Evolutionary conservation across 306 rosid genomes (phyloP).

Genomic region (Biancaea sappan): DNA sequence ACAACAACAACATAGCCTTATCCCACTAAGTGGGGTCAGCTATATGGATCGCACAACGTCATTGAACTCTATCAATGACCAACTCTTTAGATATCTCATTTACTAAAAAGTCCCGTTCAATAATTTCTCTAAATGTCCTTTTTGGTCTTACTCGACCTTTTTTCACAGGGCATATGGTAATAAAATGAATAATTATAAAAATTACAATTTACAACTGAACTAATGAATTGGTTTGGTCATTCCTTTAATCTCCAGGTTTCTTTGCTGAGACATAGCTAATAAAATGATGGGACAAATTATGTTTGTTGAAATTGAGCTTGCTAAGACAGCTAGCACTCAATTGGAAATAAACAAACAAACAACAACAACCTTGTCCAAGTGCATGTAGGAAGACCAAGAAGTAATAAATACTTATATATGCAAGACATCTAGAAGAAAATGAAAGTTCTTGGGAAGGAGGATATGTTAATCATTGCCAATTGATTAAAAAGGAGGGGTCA

Average conservation of each 20-base stretch:
- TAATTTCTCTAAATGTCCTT: too few relatives aligned
- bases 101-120: too few relatives aligned
- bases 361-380: neutral
- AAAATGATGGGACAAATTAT: neutral
- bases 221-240: neutral
- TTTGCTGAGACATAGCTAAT: neutral
- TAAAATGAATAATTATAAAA: neutral
- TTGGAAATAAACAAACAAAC: too few relatives aligned
- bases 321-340: neutral
- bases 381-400: neutral
- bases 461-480: neutral
- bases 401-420: neutral
- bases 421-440: neutral
- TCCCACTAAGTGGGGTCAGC: too few relatives aligned
- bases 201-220: neutral
- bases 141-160: too few relatives aligned
- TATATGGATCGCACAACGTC: too few relatives aligned
- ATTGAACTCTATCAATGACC: too few relatives aligned
- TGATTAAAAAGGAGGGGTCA: neutral
- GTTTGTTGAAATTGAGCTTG: neutral
- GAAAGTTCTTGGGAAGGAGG: neutral
- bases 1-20: too few relatives aligned
- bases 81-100: too few relatives aligned
- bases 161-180: neutral
- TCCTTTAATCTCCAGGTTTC: neutral